Evolutionary conservation across 164 flowering plant genomes (phyloP), one percentile per base, ranked within the genome.

Genomic region (Buxus sempervirens): DNA sequence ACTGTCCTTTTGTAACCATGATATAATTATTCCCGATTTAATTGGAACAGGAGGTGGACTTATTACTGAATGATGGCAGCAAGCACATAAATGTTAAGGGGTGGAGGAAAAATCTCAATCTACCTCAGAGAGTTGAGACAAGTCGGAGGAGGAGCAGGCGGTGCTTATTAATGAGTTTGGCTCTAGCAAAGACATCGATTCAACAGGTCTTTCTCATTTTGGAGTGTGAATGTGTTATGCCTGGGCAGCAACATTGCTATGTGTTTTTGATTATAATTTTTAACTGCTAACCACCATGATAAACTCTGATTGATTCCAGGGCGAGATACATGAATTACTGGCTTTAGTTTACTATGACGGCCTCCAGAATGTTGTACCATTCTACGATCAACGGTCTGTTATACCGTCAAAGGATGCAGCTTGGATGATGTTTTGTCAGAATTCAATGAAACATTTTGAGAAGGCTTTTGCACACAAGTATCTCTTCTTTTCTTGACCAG

Each of bases 61-160:
- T 95, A 82, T 77, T 95, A 81, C 84, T 92, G 65, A 95, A 95
- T 88, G 99, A 95, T 85, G 99, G 99, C 14, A 95, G 99, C 76
- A 95, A 95, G 82, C 97, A 95, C 71, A 82, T 86, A 70, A 92
- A 95, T 82, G 97, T 83, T 27, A 70, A 76, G 54, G 97, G 84
- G 66, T 95, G 99, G 99, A 89, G 93, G 74, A 95, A 89, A 79
- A 86, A 82, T 80, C 72, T 75, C 55, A 70, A 80, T 68, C 76
- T 92, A 69, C 82, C 89, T 71, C 87, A 85, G 60, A 85, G 99
- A 84, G 97, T 95, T 60, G 97, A 89, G 70, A 77, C 80, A 75
- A 95, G 97, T 73, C 82, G 99, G 63, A 85, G 96, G 79, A 88
- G 97, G 78, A 92, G 97, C 68, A 75, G 97, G 62, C 89, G 97